Evolutionary conservation across 805 yeast genomes (phyloP), one percentile per base, ranked within the genome.

Genomic region (Lipomyces starkeyi): DNA sequence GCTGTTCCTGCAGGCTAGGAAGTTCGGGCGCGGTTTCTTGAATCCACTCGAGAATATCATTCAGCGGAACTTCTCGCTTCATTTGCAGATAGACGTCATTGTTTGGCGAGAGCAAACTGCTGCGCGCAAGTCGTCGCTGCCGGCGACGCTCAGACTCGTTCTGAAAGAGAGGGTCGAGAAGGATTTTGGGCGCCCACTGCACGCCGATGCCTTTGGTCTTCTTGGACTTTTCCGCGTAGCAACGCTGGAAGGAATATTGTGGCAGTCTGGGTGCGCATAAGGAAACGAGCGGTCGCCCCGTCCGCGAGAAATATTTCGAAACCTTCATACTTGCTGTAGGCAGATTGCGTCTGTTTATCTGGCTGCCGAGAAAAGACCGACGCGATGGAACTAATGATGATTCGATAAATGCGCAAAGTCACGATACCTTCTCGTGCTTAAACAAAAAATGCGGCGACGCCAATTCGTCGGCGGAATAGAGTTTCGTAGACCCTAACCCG

Each of bases 141-240:
- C 66, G 59, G 13, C 66, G 63, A 17, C 63, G 56, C 9, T 64
- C 66, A 22, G 66, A 58, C 34, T 64, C 66, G 9, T 27, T 35
- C 37, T 62, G 66, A 55, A 64, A 58, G 20, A 64, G 35, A 2
- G 63, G 58, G n/a, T 58, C 55, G 27, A 43, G 49, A 17, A 43
- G 49, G 22, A 43, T 43, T n/a, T 43, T 43, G 22, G 49, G 49
- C 49, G 49, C 49, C 49, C 49, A 43, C 6, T 43, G 49, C 49
- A 43, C 49, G 22, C 49, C 49, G 22, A 43, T 17, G 22, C 49
- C 49, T 17, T n/a, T 43, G 20, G 49, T 17, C 22, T 22, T 43
- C 49, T 17, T 14, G 9, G 49, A 43, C 49, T 43, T 43, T 17
- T 43, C 22, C 22, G 49, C 49, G 20, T 43, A n/a, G 22, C 49